These are phyloP conservation scores for Candida dajiaensis DNA, from an alignment of 805 yeast genomes.

Conservation along the genomic window DNA sequence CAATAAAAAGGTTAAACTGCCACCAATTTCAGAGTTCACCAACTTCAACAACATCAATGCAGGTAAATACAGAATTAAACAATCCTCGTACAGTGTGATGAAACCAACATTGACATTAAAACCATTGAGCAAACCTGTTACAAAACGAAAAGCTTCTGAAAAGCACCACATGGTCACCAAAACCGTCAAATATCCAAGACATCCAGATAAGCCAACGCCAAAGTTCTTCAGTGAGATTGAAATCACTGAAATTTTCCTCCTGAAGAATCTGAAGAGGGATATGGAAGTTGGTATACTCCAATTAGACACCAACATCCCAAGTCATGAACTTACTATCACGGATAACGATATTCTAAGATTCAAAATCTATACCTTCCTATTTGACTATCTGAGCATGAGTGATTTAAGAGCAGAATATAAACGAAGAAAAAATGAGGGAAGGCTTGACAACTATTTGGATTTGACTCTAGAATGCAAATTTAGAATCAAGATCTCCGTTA, in stretches of 20 bases:
- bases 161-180: neutral
- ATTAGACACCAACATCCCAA: conserved; percentile 1
- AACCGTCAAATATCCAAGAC: neutral
- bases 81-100: neutral
- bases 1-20: conserved; percentile 4
- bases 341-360: conserved; percentile 11
- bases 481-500: neutral
- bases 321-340: conserved; percentile 3
- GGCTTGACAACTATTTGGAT: neutral
- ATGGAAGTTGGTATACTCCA: neutral
- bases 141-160: neutral
- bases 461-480: neutral
- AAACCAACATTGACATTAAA: neutral
- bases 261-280: neutral
- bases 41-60: conserved; percentile 1
- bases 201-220: neutral
- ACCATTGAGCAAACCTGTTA: neutral
- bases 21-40: conserved; percentile 7
- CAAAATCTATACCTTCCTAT: conserved; percentile 14
- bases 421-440: neutral
- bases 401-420: conserved; percentile 3
- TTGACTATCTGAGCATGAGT: conserved; percentile 9
- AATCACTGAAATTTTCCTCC: neutral
- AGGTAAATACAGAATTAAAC: neutral
- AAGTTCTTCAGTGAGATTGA: neutral